These are phyloP conservation scores for Neolentinus lepideus DNA, from an alignment of 1,284 basidiomycete genomes.

Conservation along the genomic window DNA sequence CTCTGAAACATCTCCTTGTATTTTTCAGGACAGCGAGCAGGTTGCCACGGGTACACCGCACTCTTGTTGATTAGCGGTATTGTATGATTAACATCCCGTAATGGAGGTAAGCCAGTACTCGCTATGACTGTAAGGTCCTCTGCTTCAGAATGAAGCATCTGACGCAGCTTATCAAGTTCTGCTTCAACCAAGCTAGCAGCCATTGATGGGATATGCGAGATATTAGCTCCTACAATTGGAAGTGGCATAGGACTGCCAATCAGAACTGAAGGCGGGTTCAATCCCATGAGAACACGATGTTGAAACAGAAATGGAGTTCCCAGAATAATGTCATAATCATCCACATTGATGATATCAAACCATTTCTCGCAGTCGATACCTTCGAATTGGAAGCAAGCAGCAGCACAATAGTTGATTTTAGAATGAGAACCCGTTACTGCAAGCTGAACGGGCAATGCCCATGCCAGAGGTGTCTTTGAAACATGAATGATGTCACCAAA, in stretches of 20 bases:
- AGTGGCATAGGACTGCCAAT: conserved; percentile 11
- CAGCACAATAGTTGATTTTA: conserved; percentile 5
- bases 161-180: conserved; percentile 7
- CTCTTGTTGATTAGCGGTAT: background rate
- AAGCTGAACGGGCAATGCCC: conserved; percentile 23
- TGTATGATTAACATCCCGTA: background rate
- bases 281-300: conserved; percentile 14
- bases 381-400: conserved; percentile 20
- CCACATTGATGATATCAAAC: conserved; percentile 24
- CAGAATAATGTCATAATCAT: conserved; percentile 20
- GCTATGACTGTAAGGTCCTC: background rate
- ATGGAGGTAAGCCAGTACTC: background rate
- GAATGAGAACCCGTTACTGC: conserved; percentile 19
- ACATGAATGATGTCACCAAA: conserved; percentile 27
- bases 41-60: background rate
- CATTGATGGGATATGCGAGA: background rate
- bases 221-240: background rate
- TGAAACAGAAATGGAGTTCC: conserved; percentile 22
- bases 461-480: conserved; percentile 10
- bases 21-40: background rate
- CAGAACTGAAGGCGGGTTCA: conserved; percentile 15
- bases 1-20: background rate
- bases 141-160: background rate
- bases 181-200: background rate
- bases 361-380: conserved; percentile 13